Evolutionary conservation across 495 filamentous ascomycete genomes (phyloP).

Genomic region (Letharia columbiana): DNA sequence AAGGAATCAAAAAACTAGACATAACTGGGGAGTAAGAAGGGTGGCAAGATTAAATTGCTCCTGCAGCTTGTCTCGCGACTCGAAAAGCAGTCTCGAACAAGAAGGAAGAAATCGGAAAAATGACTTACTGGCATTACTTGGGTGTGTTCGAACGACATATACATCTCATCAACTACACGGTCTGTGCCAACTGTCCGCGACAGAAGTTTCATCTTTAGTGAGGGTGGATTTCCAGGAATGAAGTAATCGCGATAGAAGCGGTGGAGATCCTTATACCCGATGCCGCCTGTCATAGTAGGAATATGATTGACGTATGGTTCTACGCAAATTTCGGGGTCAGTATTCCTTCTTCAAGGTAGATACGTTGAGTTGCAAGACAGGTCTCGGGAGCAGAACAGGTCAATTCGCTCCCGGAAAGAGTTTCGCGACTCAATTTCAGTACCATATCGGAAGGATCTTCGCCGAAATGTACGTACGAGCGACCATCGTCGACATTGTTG

Average conservation of each 20-base stretch:
- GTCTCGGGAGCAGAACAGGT: not conserved
- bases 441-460: conserved; percentile 33
- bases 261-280: conserved; percentile 58
- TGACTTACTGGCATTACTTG: conserved; percentile 44
- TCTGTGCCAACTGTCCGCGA: conserved; percentile 59
- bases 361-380: not conserved
- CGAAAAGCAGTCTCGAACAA: too few species aligned
- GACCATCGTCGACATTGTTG: conserved; percentile 48
- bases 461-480: conserved; percentile 13
- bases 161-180: conserved; percentile 53
- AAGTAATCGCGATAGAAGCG: conserved; percentile 70
- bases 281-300: conserved; percentile 59
- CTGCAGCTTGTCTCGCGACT: too few species aligned
- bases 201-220: conserved; percentile 59
- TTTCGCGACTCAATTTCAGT: not conserved
- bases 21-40: too few species aligned
- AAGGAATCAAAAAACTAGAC: too few species aligned
- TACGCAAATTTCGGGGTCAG: not conserved
- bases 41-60: too few species aligned
- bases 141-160: conserved; percentile 60
- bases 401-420: not conserved
- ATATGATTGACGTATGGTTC: conserved; percentile 48
- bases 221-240: conserved; percentile 58
- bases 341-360: not conserved
- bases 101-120: too few species aligned